These are phyloP conservation scores for Pythium phragmitis DNA, from an alignment of 352 stramenopile species.

Conservation along the genomic window DNA sequence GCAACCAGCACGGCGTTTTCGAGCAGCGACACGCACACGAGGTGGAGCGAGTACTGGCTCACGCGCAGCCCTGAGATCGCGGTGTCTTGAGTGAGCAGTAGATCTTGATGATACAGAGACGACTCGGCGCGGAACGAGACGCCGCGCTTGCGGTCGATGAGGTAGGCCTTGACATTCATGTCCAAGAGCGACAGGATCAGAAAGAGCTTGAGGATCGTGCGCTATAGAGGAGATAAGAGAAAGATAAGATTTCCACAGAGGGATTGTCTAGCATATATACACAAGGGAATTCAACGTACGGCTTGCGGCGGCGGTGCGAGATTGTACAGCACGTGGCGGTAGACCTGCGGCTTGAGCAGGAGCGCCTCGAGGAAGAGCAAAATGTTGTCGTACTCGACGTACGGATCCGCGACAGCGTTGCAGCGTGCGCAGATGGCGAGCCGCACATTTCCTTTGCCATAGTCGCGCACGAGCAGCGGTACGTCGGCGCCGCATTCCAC, in stretches of 20 bases:
- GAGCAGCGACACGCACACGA: conserved; percentile 65
- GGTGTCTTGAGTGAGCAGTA: neutral
- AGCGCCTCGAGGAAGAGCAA: conserved; percentile 86
- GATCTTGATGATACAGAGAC: conserved; percentile 45
- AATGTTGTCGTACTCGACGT: conserved; percentile 86
- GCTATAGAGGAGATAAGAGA: conserved; percentile 16
- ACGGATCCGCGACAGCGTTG: conserved; percentile 81
- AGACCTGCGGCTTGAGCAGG: conserved; percentile 82
- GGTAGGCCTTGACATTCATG: conserved; percentile 86
- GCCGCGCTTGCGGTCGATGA: conserved; percentile 63
- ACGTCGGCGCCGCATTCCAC: conserved; percentile 76
- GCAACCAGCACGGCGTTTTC: conserved; percentile 70
- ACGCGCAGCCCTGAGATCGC: conserved; percentile 56
- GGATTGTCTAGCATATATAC: neutral
- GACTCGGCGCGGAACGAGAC: conserved; percentile 58
- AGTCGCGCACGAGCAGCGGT: conserved; percentile 72
- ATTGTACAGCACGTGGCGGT: conserved; percentile 86
- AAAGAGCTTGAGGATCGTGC: conserved; percentile 73
- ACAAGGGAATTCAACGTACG: conserved; percentile 19
- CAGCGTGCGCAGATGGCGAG: conserved; percentile 68
- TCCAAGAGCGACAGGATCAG: conserved; percentile 80
- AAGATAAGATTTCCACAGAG: neutral
- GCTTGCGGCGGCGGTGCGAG: conserved; percentile 44
- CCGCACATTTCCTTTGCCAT: conserved; percentile 83
- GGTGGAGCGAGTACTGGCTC: conserved; percentile 76